Conservation (phyloP, 345 rosid genomes). For the Ricinus communis region DNA sequence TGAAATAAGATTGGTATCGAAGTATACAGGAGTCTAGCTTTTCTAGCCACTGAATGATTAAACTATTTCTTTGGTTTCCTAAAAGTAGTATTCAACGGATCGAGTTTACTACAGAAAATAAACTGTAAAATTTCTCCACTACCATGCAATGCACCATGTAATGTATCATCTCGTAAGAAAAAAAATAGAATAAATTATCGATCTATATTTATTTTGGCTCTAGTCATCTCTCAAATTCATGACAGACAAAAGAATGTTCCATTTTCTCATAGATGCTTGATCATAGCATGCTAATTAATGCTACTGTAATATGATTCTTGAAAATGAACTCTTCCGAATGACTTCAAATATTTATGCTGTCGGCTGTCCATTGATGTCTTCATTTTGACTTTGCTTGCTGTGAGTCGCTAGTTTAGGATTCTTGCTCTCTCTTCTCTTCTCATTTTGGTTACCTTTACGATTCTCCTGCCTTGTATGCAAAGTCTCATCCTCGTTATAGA, state of each 20-base stretch:
- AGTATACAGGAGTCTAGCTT: background rate
- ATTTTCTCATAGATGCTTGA: background rate
- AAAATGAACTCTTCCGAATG: no score
- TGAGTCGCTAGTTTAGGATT: conserved; percentile 17
- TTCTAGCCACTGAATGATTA: background rate
- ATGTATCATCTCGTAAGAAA: no score
- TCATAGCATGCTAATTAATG: background rate
- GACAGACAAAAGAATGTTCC: background rate
- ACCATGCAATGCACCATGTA: no score
- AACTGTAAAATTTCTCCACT: no score
- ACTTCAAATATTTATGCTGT: background rate
- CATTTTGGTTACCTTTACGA: background rate
- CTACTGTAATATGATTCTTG: conserved; percentile 26
- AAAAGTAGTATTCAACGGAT: background rate
- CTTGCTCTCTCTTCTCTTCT: conserved; percentile 21
- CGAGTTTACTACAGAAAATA: background rate
- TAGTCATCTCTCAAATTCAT: background rate
- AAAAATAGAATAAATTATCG: background rate
- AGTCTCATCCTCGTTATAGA: no score
- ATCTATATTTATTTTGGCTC: conserved; percentile 17
- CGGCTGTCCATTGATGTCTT: conserved; percentile 22
- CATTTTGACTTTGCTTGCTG: conserved; percentile 47
- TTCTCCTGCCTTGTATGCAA: no score
- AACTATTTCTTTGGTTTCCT: background rate
- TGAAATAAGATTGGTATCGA: conserved; percentile 40